Base-by-base conservation (phyloP, 108 stramenopile genomes). In the Skeletonema costatum region DNA sequence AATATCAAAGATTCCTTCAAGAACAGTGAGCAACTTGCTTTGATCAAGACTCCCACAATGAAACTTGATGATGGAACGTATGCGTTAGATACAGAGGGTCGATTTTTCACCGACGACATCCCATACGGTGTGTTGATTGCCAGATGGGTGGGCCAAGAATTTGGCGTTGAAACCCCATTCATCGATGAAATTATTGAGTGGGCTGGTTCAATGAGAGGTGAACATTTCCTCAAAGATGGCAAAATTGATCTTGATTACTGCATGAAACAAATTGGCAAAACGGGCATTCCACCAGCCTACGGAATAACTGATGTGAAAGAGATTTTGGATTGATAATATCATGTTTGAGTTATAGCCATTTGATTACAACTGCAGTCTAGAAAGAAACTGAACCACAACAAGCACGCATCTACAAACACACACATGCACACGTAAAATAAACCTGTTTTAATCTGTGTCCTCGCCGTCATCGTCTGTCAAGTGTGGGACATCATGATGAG, bases 31-130 rank as follows among this genome's bases (percentile, higher is more conserved):
- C 81, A 82, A 35, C 73, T 87, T 48, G 83, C 68, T 4, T 29
- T 65, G 10, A 87, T 87, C 66, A 87, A 87, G 46, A 87, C 86
- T 30, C 86, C 86, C 7, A 76, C 70, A 12, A 32, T 77, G 32
- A 35, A 72, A 33, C 41, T 77, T 9, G 69, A 79, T 2, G 76
- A 71, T 69, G 83, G 83, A 62, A 63, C 32, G 39, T 75, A 56
- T 46, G 42, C 41, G 1, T 70, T 87, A 71, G 64, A 87, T 46
- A 75, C 68, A 2, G 35, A 70, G 3, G 77, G 75, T 39, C 42
- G 86, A 1, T 87, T 87, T 41, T 87, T 87, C 71, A 81, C 79
- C 5, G 86, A 87, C 64, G 86, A 87, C 62, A 87, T 87, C 12
- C 83, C 86, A 1, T 87, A 84, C 42, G 86, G 86, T 21, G 65